Percentiles rank a stretch among this genome's conserved stretches.
phyloP scores from a whole-genome alignment of 129 eudicot genomes.

The Flaveria bidentis region DNA sequence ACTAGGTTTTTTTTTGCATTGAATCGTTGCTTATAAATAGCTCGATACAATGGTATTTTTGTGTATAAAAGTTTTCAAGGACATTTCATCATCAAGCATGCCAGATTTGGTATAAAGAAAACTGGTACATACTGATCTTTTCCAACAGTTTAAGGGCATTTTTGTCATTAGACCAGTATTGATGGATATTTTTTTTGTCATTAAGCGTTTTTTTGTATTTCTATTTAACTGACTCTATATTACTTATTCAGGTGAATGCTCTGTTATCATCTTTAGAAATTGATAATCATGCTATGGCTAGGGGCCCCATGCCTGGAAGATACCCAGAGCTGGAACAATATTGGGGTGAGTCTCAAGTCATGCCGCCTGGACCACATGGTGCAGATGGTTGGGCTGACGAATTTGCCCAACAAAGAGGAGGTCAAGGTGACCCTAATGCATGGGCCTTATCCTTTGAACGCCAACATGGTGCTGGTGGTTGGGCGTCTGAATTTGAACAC shows the following conservation, averaged over 20 bases:
- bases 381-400: slow-evolving; percentile 87
- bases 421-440: slow-evolving; percentile 60
- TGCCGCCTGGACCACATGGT: slow-evolving; percentile 57
- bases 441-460: slow-evolving; percentile 92
- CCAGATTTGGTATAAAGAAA: not conserved
- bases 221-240: not conserved
- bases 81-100: not conserved
- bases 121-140: not conserved
- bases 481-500: slow-evolving; percentile 98
- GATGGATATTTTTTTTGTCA: not conserved
- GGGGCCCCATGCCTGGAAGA: slow-evolving; percentile 75
- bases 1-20: not conserved
- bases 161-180: not conserved
- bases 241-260: slow-evolving; percentile 79
- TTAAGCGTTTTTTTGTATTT: not conserved
- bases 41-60: not conserved
- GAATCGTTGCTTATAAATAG: not conserved
- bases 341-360: slow-evolving; percentile 88
- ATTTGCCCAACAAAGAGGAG: slow-evolving; percentile 52
- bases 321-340: slow-evolving; percentile 82
- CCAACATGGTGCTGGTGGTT: slow-evolving; percentile 86
- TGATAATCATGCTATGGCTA: slow-evolving; percentile 60
- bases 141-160: not conserved
- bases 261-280: slow-evolving; percentile 84
- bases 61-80: not conserved